Percentiles rank a stretch among this genome's conserved stretches.
Conservation (phyloP, 2,329 filamentous ascomycete species). For the Diplodia mutila region DNA sequence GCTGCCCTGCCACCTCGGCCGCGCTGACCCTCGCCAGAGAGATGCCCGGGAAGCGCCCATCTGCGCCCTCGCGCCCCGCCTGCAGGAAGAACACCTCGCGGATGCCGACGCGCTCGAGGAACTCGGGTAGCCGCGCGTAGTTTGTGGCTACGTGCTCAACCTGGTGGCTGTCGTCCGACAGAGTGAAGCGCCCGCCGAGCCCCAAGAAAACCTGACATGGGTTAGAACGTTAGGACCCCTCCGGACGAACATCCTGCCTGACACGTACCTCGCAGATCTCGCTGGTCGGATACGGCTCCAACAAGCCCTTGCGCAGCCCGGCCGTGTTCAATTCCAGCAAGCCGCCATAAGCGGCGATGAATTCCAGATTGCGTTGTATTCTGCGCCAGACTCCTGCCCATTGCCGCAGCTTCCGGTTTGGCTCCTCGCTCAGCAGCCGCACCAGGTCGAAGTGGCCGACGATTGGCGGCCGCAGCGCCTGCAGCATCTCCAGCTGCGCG, state of each 20-base stretch:
- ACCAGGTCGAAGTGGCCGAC: slow-evolving; percentile 96
- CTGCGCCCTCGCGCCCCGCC: slow-evolving; percentile 29
- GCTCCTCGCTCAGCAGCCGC: slow-evolving; percentile 73
- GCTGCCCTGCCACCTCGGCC: neutral
- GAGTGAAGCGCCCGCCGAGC: slow-evolving; percentile 78
- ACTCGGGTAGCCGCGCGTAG: slow-evolving; percentile 71
- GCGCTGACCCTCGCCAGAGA: slow-evolving; percentile 21
- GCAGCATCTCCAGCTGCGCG: slow-evolving; percentile 80
- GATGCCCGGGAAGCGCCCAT: slow-evolving; percentile 40
- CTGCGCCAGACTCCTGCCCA: slow-evolving; percentile 72
- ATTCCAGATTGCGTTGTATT: slow-evolving; percentile 73
- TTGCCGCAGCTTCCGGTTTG: slow-evolving; percentile 61
- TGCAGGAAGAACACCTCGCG: slow-evolving; percentile 54
- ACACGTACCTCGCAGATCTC: slow-evolving; percentile 72
- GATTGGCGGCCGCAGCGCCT: slow-evolving; percentile 70
- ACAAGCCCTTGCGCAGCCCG: slow-evolving; percentile 84
- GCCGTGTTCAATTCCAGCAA: slow-evolving; percentile 89
- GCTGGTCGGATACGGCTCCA: slow-evolving; percentile 83
- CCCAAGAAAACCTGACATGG: slow-evolving; percentile 66
- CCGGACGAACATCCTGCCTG: slow-evolving; percentile 12
- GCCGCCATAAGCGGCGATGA: slow-evolving; percentile 73
- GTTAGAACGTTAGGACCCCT: neutral
- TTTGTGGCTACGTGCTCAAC: slow-evolving; percentile 86
- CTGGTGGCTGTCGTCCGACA: slow-evolving; percentile 95
- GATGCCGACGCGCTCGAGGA: slow-evolving; percentile 69